Conservation (phyloP, 1,284 basidiomycete genomes). For the Fomitopsis pinicola region DNA sequence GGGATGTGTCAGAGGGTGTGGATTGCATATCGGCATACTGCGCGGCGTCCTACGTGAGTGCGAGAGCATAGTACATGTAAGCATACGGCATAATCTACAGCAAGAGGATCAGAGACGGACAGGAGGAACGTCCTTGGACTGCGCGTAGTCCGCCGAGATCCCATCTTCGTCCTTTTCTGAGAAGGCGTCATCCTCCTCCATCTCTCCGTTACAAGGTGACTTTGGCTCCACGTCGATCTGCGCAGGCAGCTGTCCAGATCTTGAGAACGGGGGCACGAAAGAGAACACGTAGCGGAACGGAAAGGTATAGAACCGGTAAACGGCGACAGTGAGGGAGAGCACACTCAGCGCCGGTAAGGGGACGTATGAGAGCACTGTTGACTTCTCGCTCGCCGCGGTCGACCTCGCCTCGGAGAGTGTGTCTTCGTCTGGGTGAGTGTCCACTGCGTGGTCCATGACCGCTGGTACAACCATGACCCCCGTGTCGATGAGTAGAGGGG, state of each 20-base stretch:
- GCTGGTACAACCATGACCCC: constrained; percentile 21
- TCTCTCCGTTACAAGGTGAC: constrained; percentile 6
- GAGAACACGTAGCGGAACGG: constrained; percentile 29
- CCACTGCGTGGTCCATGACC: constrained; percentile 20
- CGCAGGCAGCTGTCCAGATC: constrained; percentile 6
- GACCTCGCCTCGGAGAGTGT: constrained; percentile 4
- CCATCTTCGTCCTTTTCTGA: constrained; percentile 7
- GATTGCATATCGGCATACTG: constrained; percentile 18
- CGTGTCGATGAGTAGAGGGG: constrained; percentile 22
- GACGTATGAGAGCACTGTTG: constrained; percentile 17
- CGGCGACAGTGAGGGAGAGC: constrained; percentile 23
- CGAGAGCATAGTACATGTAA: constrained; percentile 43
- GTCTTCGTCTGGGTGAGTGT: constrained; percentile 13
- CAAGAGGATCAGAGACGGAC: constrained; percentile 46
- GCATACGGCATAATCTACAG: constrained; percentile 33
- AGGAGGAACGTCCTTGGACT: constrained; percentile 32
- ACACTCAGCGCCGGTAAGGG: constrained; percentile 18
- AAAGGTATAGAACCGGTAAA: constrained; percentile 26
- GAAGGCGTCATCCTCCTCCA: constrained; percentile 1
- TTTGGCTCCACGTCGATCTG: constrained; percentile 12
- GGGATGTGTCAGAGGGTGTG: constrained; percentile 6
- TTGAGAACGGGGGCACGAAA: constrained; percentile 19
- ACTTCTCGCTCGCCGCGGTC: constrained; percentile 4
- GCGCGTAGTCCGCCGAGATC: background rate
- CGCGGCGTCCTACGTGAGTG: constrained; percentile 40